Conservation (phyloP, 352 stramenopile genomes). For the Phytopythium montanum region DNA sequence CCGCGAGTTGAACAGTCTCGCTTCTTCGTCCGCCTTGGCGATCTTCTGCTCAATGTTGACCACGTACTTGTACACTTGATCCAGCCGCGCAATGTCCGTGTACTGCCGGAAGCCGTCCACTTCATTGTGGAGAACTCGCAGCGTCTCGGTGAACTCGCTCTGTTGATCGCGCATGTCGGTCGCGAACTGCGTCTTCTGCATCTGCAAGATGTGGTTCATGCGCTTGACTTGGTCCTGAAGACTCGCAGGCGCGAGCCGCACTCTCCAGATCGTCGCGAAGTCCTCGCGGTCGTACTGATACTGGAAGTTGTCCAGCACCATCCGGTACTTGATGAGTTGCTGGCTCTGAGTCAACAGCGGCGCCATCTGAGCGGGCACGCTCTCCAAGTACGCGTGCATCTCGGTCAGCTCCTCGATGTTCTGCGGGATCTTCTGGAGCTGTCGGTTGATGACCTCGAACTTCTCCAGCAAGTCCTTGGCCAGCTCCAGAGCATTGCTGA, state of each 20-base stretch:
- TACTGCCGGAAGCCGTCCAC: constrained; percentile 86
- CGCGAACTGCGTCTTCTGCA: constrained; percentile 84
- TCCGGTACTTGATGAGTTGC: constrained; percentile 74
- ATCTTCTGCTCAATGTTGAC: constrained; percentile 88
- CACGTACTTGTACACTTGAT: constrained; percentile 87
- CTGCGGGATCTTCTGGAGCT: constrained; percentile 82
- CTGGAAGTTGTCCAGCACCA: constrained; percentile 77
- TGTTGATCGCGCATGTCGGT: constrained; percentile 93
- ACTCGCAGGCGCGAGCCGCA: constrained; percentile 84
- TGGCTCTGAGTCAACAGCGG: constrained; percentile 70
- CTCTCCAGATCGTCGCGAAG: constrained; percentile 89
- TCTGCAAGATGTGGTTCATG: constrained; percentile 73
- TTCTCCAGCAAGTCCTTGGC: constrained; percentile 77
- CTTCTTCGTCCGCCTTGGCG: constrained; percentile 83
- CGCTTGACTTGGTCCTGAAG: constrained; percentile 86
- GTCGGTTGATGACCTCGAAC: constrained; percentile 79
- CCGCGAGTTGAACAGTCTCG: constrained; percentile 89
- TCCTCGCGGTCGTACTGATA: constrained; percentile 86
- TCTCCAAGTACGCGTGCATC: constrained; percentile 83
- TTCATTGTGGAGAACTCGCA: constrained; percentile 85
- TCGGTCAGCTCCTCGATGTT: constrained; percentile 93
- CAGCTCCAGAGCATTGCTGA: constrained; percentile 70
- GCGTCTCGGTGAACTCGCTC: constrained; percentile 83
- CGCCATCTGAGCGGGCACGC: constrained; percentile 53
- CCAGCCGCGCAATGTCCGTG: constrained; percentile 78